Evolutionary conservation across 2,329 filamentous ascomycete genomes (phyloP), one percentile per base, ranked within the genome.

Genomic region (Aureobasidium sp.): DNA sequence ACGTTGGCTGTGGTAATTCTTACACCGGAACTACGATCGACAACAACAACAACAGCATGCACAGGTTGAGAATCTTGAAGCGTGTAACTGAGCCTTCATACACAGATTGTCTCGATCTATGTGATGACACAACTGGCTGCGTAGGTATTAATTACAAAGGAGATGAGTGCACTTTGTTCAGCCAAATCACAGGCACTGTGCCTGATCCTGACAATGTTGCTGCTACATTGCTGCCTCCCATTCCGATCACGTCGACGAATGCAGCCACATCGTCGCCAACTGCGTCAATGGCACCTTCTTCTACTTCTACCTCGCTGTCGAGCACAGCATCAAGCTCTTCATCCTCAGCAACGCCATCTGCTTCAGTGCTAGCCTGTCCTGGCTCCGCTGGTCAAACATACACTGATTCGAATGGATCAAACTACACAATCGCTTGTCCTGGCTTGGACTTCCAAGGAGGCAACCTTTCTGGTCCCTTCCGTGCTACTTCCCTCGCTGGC

Each of bases 141-240:
- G 61, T 62, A 6, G 64, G 60, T 1, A 56, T 63, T 39, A 64
- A 65, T 34, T 66, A 63, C 48, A 57, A 62, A 17, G 58, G 53
- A 7, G 61, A 48, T 17, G 56, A 62, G 14, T 67, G 65, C 49
- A 64, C 62, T 1, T 40, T 66, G 7, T 61, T 66, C 41, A 64
- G 62, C 44, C 29, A 56, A 3, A 57, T 66, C 7, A 62, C 61
- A 12, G 63, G 64, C 6, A 59, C 60, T 12, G 41, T 59, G 10
- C 54, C 58, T 17, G 61, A 60, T 38, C 64, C 59, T 14, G 56
- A 62, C 2, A 61, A 57, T 22, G 48, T 57, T 32, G 56, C 48
- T 3, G 56, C 53, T 14, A 50, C 48, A 2, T 17, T 51, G 6
- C 34, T 51, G 5, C 48, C 48, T 24, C 48, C 48, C 1, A 34